Evolutionary conservation across 2,329 filamentous ascomycete species (phyloP), one percentile per base, ranked within the genome.

Genomic region (Periconia digitata): DNA sequence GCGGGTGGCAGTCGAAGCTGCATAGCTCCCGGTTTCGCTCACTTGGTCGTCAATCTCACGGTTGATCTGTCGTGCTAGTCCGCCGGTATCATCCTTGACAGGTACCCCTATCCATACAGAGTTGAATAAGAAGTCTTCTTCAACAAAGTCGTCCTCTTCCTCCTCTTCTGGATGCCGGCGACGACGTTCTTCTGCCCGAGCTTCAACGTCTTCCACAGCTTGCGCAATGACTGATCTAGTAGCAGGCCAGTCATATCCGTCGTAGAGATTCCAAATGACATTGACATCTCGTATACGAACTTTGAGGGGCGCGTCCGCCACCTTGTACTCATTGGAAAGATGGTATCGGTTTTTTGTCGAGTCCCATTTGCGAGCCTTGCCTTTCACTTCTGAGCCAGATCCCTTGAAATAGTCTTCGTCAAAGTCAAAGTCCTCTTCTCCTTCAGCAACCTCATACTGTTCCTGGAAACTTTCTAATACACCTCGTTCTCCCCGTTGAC

Each of bases 21-120:
- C 87, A 60, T 95, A 83, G 47, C 92, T 96, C 56, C 92, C 92
- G 0, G 92, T 96, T 65, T 97, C 94, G 32, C 89, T 95, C 3
- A 80, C 83, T 47, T 87, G 81, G 62, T 97, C 92, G 56, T 96
- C 89, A 40, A 49, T 24, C 27, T 42, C 39, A 8, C 35, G 38
- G 41, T 50, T 50, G 71, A 99, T 96, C 34, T 88, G 89, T 39
- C 84, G 83, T 3, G 89, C 80, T 8, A 97, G 79, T 23, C 95
- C 90, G 44, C 83, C 83, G 5, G 91, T 90, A 59, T 97, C 92
- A 49, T 87, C 84, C 59, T 92, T 94, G 10, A 89, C 82, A 0
- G 92, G 89, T 16, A 99, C 89, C 13, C 89, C 91, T 60, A 99
- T 96, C 74, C 96, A 99, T 46, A 99, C 96, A 0, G 94, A 99